phyloP scores from a whole-genome alignment of 306 rosid species.

The Morella rubra region DNA sequence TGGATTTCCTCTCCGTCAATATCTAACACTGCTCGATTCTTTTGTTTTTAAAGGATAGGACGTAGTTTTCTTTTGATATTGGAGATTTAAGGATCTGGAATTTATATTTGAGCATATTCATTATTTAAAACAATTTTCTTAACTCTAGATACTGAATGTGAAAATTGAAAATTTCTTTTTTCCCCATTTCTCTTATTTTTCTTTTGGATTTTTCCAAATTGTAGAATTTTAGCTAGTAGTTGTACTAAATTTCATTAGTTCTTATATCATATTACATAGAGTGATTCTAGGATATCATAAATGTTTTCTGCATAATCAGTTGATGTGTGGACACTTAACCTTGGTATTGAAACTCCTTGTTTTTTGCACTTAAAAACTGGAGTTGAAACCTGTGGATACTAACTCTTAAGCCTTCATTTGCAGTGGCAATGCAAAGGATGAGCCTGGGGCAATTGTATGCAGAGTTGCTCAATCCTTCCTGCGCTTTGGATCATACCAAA shows the following conservation, averaged over 20 bases:
- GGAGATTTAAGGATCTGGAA: background rate
- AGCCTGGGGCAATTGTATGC: conserved; percentile 93
- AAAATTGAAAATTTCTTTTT: background rate
- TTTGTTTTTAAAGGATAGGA: background rate
- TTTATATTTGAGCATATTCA: background rate
- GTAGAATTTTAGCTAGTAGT: background rate
- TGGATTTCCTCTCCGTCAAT: background rate
- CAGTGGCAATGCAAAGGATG: conserved; percentile 96
- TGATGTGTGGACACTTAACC: conserved; percentile 10
- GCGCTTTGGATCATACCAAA: conserved; percentile 96
- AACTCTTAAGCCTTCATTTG: conserved; percentile 17
- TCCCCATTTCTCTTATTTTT: background rate
- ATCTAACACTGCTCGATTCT: background rate
- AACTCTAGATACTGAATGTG: background rate
- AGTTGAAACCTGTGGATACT: background rate
- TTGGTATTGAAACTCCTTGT: conserved; percentile 5
- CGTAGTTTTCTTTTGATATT: background rate
- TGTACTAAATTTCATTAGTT: background rate
- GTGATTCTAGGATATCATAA: background rate
- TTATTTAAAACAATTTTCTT: too few species aligned
- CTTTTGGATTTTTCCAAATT: background rate
- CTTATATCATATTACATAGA: background rate
- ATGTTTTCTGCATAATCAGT: background rate
- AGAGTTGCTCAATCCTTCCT: conserved; percentile 88
- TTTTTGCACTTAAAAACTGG: background rate